These are phyloP conservation scores for Thelonectria rubi DNA, from an alignment of 2,329 filamentous ascomycete species.

Conservation along the genomic window DNA sequence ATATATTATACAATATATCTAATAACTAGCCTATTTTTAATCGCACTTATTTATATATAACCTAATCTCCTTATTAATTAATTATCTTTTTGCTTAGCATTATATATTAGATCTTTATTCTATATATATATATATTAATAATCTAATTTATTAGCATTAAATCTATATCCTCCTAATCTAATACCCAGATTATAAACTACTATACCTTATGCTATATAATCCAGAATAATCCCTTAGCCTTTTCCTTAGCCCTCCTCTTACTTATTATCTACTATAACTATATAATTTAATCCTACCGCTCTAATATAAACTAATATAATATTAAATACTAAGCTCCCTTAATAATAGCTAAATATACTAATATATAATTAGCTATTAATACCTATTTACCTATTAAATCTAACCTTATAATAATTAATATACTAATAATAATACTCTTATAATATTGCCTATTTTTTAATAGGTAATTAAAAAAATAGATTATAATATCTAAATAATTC, in stretches of 20 bases:
- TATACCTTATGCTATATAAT: conserved; percentile 5
- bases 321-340: conserved; percentile 4
- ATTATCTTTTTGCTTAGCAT: too few relatives aligned
- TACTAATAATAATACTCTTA: too few relatives aligned
- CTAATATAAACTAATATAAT: not conserved
- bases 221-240: conserved; percentile 8
- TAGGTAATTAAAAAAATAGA: too few relatives aligned
- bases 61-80: not conserved
- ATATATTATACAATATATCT: conserved; percentile 19
- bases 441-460: too few relatives aligned
- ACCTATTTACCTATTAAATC: too few relatives aligned
- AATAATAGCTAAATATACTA: too few relatives aligned
- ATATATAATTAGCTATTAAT: too few relatives aligned
- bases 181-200: not conserved
- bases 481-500: too few relatives aligned
- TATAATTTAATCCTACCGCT: not conserved
- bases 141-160: too few relatives aligned
- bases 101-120: too few relatives aligned
- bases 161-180: not conserved
- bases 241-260: not conserved
- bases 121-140: too few relatives aligned
- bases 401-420: too few relatives aligned
- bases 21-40: conserved; percentile 10
- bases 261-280: conserved; percentile 11
- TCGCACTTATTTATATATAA: conserved; percentile 1